phyloP scores from a whole-genome alignment of 202 grass and related monocot genomes.

The Hordeum pubiflorum region DNA sequence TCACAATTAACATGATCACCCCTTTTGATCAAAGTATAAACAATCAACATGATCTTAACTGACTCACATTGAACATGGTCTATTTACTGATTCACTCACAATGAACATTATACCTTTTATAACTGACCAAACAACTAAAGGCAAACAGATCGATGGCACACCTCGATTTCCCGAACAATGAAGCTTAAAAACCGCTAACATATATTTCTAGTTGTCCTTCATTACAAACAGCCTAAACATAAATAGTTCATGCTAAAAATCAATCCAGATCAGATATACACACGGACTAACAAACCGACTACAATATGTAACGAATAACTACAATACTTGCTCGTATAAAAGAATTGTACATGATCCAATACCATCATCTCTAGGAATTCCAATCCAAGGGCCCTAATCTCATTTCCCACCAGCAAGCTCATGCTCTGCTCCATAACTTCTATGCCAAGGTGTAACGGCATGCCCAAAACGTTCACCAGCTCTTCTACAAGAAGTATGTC shows the following conservation, averaged over 20 bases:
- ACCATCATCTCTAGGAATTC: background rate
- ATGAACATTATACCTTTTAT: background rate
- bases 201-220: too few relatives aligned
- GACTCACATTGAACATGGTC: too few relatives aligned
- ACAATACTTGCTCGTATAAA: slow-evolving; percentile 18
- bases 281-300: background rate
- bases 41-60: too few relatives aligned
- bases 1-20: too few relatives aligned
- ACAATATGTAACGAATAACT: background rate
- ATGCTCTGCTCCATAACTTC: background rate
- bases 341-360: slow-evolving; percentile 18
- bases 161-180: too few relatives aligned
- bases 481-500: slow-evolving; percentile 73
- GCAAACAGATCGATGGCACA: too few relatives aligned
- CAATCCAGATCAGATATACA: slow-evolving; percentile 8
- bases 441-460: background rate
- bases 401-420: background rate
- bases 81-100: too few relatives aligned
- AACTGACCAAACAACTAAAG: background rate
- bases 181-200: background rate
- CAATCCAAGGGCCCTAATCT: background rate
- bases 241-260: background rate
- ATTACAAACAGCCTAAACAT: too few relatives aligned
- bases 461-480: background rate
- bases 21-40: too few relatives aligned